phyloP scores from a whole-genome alignment of 2,329 filamentous ascomycete species.

The Colletotrichum cereale region DNA sequence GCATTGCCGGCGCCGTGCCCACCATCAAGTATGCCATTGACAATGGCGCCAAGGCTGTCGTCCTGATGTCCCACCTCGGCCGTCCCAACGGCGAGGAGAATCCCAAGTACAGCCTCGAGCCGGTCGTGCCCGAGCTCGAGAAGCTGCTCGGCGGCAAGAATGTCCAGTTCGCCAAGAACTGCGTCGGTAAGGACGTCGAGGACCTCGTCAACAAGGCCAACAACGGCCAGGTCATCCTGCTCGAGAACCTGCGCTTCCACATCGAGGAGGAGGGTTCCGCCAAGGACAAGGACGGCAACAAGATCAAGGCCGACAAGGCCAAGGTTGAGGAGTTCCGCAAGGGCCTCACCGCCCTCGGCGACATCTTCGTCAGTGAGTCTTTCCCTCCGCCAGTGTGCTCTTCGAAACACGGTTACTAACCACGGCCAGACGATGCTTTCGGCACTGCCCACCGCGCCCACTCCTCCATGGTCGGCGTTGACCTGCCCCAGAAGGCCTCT shows the following conservation, averaged over 20 bases:
- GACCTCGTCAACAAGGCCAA: constrained; percentile 86
- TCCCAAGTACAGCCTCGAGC: constrained; percentile 94
- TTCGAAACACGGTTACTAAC: constrained; percentile 41
- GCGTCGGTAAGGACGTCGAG: constrained; percentile 90
- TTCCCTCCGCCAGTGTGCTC: not conserved
- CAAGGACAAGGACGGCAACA: constrained; percentile 95
- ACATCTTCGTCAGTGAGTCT: constrained; percentile 92
- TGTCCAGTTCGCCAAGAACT: constrained; percentile 91
- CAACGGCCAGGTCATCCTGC: constrained; percentile 85
- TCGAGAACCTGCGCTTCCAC: constrained; percentile 99
- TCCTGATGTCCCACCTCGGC: constrained; percentile 98
- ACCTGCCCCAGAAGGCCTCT: constrained; percentile 95
- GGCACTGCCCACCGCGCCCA: constrained; percentile 98
- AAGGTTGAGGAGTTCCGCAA: constrained; percentile 95
- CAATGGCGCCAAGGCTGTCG: constrained; percentile 89
- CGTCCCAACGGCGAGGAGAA: constrained; percentile 92
- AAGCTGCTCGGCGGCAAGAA: constrained; percentile 85
- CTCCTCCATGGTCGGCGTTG: constrained; percentile 98
- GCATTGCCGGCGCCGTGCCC: constrained; percentile 94
- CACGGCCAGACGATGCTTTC: constrained; percentile 86
- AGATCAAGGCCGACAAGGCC: constrained; percentile 96
- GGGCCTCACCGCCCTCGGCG: constrained; percentile 92
- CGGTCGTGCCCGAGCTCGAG: constrained; percentile 91
- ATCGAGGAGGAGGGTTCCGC: constrained; percentile 96
- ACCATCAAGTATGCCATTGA: constrained; percentile 96